Conservation (phyloP, 2,329 filamentous ascomycete genomes). For the Escovopsis sp. region DNA sequence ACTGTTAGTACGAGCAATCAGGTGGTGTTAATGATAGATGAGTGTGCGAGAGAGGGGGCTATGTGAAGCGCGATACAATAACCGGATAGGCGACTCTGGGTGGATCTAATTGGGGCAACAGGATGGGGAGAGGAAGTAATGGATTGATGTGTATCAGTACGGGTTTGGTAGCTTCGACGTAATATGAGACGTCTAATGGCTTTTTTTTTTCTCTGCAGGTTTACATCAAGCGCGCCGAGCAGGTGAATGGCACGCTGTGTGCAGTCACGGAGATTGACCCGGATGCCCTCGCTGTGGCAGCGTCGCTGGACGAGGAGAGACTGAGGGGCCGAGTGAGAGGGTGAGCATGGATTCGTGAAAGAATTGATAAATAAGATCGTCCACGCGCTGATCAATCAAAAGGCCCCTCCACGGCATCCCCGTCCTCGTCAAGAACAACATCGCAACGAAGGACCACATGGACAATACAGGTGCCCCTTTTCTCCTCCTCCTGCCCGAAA, state of each 20-base stretch:
- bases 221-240: constrained; percentile 13
- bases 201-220: constrained; percentile 4
- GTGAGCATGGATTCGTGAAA: background rate
- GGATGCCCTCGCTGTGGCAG: constrained; percentile 19
- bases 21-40: too few species aligned
- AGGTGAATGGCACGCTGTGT: constrained; percentile 13
- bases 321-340: constrained; percentile 13
- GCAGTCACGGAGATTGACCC: constrained; percentile 22
- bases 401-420: constrained; percentile 46
- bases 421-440: constrained; percentile 51
- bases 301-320: constrained; percentile 17
- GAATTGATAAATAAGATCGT: too few species aligned
- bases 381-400: background rate
- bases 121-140: background rate
- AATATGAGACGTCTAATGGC: background rate
- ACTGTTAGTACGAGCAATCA: too few species aligned
- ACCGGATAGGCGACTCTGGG: too few species aligned
- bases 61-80: too few species aligned
- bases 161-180: background rate
- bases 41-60: too few species aligned
- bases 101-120: too few species aligned
- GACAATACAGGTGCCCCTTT: constrained; percentile 30
- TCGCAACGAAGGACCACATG: constrained; percentile 45
- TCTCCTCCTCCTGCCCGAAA: background rate
- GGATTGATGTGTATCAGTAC: too few species aligned